Conservation (phyloP, 768 basidiomycete genomes). For the Bullera alba region DNA sequence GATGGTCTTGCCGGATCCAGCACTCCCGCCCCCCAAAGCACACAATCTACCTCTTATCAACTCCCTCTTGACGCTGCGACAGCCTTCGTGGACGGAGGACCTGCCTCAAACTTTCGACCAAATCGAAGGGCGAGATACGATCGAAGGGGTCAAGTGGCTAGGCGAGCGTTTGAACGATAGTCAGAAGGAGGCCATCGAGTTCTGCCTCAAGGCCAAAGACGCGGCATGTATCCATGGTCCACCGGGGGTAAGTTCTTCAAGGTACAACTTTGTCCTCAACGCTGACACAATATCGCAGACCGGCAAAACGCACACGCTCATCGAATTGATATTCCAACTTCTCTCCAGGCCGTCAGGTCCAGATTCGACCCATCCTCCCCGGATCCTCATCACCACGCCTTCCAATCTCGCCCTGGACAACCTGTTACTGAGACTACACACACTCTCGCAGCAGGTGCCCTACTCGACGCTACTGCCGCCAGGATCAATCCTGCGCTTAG, state of each 20-base stretch:
- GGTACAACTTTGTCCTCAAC: background rate
- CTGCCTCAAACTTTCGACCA: slow-evolving; percentile 46
- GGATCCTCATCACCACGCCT: slow-evolving; percentile 36
- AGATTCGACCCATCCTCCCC: slow-evolving; percentile 11
- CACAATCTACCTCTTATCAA: slow-evolving; percentile 53
- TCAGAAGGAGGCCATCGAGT: slow-evolving; percentile 74
- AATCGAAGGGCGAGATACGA: slow-evolving; percentile 14
- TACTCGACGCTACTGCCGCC: slow-evolving; percentile 41
- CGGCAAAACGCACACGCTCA: slow-evolving; percentile 91
- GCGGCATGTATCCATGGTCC: slow-evolving; percentile 94
- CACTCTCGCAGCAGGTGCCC: slow-evolving; percentile 9
- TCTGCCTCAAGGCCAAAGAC: slow-evolving; percentile 71
- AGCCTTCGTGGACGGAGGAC: slow-evolving; percentile 20
- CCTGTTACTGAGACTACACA: slow-evolving; percentile 69
- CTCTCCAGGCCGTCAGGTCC: slow-evolving; percentile 17
- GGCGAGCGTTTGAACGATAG: slow-evolving; percentile 71
- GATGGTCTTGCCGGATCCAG: slow-evolving; percentile 34
- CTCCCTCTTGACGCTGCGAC: slow-evolving; percentile 63
- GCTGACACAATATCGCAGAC: slow-evolving; percentile 53
- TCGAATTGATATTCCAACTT: slow-evolving; percentile 80
- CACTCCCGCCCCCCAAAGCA: slow-evolving; percentile 35
- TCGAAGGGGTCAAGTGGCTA: slow-evolving; percentile 56
- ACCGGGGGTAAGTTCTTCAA: slow-evolving; percentile 56
- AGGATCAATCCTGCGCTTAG: slow-evolving; percentile 66
- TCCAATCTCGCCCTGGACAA: slow-evolving; percentile 75